Evolutionary conservation across 2,329 filamentous ascomycete species (phyloP).

Genomic region (Zopfia rhizophila): DNA sequence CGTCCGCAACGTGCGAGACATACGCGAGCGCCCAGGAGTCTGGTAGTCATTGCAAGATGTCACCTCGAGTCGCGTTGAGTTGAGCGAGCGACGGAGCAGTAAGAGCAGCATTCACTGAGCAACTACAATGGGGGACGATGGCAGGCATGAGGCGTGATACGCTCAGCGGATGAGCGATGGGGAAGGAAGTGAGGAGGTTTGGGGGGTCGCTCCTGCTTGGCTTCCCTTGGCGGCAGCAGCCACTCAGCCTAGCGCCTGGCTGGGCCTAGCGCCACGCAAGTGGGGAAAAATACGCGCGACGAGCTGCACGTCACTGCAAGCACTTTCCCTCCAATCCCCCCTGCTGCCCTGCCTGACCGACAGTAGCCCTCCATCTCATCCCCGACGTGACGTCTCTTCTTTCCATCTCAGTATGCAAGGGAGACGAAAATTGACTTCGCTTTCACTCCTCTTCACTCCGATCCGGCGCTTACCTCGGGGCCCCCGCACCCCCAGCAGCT

Average conservation of each 20-base stretch:
- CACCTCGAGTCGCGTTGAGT: slow-evolving; percentile 39
- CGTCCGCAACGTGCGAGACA: slow-evolving; percentile 49
- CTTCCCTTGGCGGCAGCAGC: slow-evolving; percentile 30
- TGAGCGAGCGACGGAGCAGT: slow-evolving; percentile 20
- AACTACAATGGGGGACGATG: not conserved
- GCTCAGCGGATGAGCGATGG: slow-evolving; percentile 5
- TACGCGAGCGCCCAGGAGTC: slow-evolving; percentile 36
- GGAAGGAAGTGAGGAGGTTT: slow-evolving; percentile 29
- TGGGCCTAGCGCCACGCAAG: slow-evolving; percentile 30
- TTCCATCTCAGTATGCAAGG: no score
- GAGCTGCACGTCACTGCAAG: slow-evolving; percentile 47
- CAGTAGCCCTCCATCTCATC: slow-evolving; percentile 26
- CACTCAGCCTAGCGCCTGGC: slow-evolving; percentile 31
- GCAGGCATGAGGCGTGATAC: no score
- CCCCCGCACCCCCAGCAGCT: no score
- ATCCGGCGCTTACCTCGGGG: no score
- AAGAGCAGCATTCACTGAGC: slow-evolving; percentile 8
- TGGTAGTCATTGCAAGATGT: slow-evolving; percentile 39
- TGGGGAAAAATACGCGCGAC: slow-evolving; percentile 40
- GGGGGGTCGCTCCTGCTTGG: slow-evolving; percentile 14
- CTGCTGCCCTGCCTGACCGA: not conserved
- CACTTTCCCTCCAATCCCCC: slow-evolving; percentile 1
- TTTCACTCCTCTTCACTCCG: no score
- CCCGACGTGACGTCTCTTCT: slow-evolving; percentile 8
- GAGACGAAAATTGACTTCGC: no score